Evolutionary conservation across 1,139 yeast species (phyloP).

Genomic region (Geotrichum cucujoidarum): DNA sequence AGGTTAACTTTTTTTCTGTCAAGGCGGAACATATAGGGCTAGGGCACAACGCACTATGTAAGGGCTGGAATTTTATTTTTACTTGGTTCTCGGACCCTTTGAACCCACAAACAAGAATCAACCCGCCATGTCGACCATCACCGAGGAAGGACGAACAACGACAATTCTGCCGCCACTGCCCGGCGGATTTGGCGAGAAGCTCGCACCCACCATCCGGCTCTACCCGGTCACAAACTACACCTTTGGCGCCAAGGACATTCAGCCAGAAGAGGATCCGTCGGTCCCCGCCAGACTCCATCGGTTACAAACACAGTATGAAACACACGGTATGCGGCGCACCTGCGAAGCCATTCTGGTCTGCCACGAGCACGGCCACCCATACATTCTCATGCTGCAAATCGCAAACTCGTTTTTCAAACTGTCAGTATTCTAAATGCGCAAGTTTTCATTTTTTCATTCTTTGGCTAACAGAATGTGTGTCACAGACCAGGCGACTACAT

Average conservation of each 20-base stretch:
- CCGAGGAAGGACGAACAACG: constrained; percentile 28
- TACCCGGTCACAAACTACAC: constrained; percentile 37
- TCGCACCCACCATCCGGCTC: constrained; percentile 29
- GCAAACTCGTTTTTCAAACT: constrained; percentile 34
- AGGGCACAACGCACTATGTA: too few relatives aligned
- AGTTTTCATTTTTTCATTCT: not conserved
- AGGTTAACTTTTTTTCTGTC: too few relatives aligned
- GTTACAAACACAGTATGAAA: constrained; percentile 33
- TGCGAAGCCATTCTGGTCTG: constrained; percentile 37
- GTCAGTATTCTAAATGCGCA: constrained; percentile 16
- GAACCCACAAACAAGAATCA: not conserved
- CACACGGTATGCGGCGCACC: constrained; percentile 36
- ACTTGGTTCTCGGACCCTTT: not conserved
- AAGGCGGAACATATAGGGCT: not conserved
- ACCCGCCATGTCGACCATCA: constrained; percentile 33
- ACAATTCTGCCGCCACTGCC: constrained; percentile 25
- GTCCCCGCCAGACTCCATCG: constrained; percentile 31
- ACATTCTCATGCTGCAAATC: constrained; percentile 34
- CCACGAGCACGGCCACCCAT: constrained; percentile 39
- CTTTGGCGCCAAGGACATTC: constrained; percentile 34
- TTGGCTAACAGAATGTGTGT: constrained; percentile 12
- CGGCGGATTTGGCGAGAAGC: constrained; percentile 24
- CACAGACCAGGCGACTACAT: constrained; percentile 36
- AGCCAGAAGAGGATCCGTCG: constrained; percentile 36
- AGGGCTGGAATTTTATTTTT: too few relatives aligned